Evolutionary conservation across 768 basidiomycete genomes (phyloP), one percentile per base, ranked within the genome.

Genomic region (Antrodiella citrinella): DNA sequence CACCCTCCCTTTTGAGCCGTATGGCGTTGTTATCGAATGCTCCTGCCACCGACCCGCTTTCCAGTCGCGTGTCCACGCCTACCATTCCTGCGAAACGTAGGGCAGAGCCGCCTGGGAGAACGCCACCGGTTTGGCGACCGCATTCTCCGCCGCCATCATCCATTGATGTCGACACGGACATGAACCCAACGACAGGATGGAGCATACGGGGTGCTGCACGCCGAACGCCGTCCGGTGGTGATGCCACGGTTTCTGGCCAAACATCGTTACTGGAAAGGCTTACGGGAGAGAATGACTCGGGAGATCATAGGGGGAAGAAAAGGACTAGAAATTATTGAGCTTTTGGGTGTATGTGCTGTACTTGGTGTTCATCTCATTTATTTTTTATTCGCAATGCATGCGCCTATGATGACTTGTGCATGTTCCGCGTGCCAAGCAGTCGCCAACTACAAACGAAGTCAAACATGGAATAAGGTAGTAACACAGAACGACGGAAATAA

Each of bases 21-120:
- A 50, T 10, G 19, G 18, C 45, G 44, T 38, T 51, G 23, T n/a
- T 26, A 22, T 30, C 51, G 44, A 52, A 49, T 35, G 11, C 47
- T 1, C 26, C 45, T 11, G 5, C 26, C 41, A 19, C 25, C 39
- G 2, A 19, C 25, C 4, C 21, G 46, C 10, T 45, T 51, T 44
- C 44, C 49, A 48, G 48, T 25, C 51, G 50, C 46, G 44, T 26
- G 49, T 48, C 53, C 45, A 56, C 52, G 23, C 51, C 63, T 19
- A 4, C 47, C 4, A 26, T 58, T 15, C 53, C 61, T 2, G 51
- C 57, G 10, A 58, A 54, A 35, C 57, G 57, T 10, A 60, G 55
- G 13, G 57, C 53, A 3, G 56, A 60, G 26, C n/a, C n/a, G n/a
- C 15, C 30, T 35, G 30, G 15, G 7, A 35, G 30, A 15, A 15